Evolutionary conservation across 2,329 filamentous ascomycete species (phyloP), one percentile per base, ranked within the genome.

Genomic region (Exophiala sideris): DNA sequence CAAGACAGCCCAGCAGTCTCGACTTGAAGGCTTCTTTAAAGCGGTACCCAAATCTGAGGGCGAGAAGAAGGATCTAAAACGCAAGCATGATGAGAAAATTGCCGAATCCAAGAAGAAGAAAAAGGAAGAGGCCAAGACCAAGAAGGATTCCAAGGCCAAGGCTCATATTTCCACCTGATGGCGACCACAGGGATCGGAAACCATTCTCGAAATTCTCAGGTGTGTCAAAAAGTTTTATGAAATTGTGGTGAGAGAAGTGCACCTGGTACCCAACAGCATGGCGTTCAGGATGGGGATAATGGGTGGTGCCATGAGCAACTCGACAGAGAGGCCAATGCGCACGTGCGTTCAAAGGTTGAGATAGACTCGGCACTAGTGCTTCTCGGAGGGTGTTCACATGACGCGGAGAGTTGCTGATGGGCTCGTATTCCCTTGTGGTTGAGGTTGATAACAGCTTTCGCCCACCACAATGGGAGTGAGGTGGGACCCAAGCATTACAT

Each of bases 1-100:
- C 61, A 96, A 96, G 80, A 87, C 82, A 45, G 87, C 87, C 24
- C 94, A 97, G 71, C 94, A 99, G 74, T 87, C 89, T 24, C 82
- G 94, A 18, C 77, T 99, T 1, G 92, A 97, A 68, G 94, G 94
- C 0, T 99, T 99, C 77, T 99, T 99, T 80, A 96, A 96, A 76
- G 85, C 89, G 1, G 75, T 95, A 12, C 88, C 90, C 57, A 95
- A 92, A 77, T 90, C 91, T 0, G 88, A 91, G 0, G 87, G 86
- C 60, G 86, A 99, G 75, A 88, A 92, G 73, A 86, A 87, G 50
- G 85, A 73, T 39, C 76, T 95, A 67, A 99, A 99, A 81, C 83
- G 94, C 63, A 99, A 97, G 78, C 81, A 94, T 35, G 92, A 97
- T 48, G 89, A 91, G 74, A 95, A 95, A 77, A 79, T 89, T 32